These are phyloP conservation scores for Nemophila menziesii DNA, from an alignment of 257 asterid species.

Conservation along the genomic window DNA sequence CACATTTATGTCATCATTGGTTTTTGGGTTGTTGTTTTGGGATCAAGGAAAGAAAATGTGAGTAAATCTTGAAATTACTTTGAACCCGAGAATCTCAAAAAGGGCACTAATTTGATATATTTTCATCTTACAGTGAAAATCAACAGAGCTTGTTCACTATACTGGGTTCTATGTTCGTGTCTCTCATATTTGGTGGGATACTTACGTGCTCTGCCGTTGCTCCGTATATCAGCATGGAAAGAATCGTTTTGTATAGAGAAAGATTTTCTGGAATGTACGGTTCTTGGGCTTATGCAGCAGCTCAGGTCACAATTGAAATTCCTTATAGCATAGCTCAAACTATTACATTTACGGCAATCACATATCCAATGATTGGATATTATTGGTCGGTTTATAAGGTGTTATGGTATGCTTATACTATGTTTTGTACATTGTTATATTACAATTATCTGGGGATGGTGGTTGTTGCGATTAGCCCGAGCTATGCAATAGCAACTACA, in stretches of 20 bases:
- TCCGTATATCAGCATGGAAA: slow-evolving; percentile 18
- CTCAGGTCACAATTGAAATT: slow-evolving; percentile 22
- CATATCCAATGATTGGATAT: slow-evolving; percentile 25
- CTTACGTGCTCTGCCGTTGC: slow-evolving; percentile 10
- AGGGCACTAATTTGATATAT: too few relatives aligned
- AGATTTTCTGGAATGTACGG: slow-evolving; percentile 26
- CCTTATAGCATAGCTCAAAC: slow-evolving; percentile 17
- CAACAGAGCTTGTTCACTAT: slow-evolving; percentile 17
- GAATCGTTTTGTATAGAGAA: slow-evolving; percentile 20
- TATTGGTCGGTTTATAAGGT: slow-evolving; percentile 16
- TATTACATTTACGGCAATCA: slow-evolving; percentile 10
- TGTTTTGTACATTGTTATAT: slow-evolving; percentile 20
- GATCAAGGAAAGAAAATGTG: slow-evolving; percentile 17
- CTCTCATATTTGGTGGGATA: slow-evolving; percentile 14
- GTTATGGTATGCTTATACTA: slow-evolving; percentile 20
- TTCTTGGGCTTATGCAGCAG: slow-evolving; percentile 18
- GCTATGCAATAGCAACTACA: slow-evolving; percentile 16
- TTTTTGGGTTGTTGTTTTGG: slow-evolving; percentile 15
- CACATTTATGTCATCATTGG: slow-evolving; percentile 9
- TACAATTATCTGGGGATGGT: slow-evolving; percentile 23
- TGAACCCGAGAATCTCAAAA: too few relatives aligned
- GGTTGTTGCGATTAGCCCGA: slow-evolving; percentile 20
- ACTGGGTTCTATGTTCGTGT: slow-evolving; percentile 14
- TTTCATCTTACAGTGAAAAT: slow-evolving; percentile 5
- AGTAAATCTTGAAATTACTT: neutral